Evolutionary conservation across 139 green algal genomes (phyloP).

Genomic region (Yamagishiella unicocca): DNA sequence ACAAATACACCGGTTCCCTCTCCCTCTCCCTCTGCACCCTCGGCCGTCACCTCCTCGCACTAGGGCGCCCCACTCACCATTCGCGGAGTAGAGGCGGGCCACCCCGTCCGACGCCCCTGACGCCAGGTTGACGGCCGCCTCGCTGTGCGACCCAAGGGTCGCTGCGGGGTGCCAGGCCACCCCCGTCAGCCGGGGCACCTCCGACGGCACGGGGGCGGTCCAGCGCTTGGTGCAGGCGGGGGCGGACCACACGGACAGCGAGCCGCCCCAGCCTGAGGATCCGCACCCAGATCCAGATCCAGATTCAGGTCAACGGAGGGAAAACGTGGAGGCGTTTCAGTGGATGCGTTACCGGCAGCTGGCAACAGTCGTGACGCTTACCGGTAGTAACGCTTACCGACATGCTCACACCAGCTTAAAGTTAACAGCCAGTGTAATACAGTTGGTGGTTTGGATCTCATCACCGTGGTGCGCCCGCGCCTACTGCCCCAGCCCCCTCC

Average conservation of each 20-base stretch:
- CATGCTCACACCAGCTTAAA: too few relatives aligned
- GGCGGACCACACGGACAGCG: constrained; percentile 80
- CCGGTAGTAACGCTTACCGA: too few relatives aligned
- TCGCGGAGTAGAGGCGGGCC: constrained; percentile 43
- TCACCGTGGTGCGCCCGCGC: too few relatives aligned
- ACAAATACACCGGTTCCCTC: neutral
- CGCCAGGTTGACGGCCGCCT: constrained; percentile 52
- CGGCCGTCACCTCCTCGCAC: too few relatives aligned
- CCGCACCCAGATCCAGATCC: neutral
- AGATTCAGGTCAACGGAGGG: neutral
- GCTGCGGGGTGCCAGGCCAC: constrained; percentile 89
- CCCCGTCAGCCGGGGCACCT: constrained; percentile 82
- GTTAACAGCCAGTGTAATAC: too few relatives aligned
- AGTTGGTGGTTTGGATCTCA: too few relatives aligned
- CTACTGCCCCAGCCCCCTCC: too few relatives aligned
- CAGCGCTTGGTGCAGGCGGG: constrained; percentile 57
- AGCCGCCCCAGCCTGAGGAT: constrained; percentile 80
- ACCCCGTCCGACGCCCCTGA: constrained; percentile 83
- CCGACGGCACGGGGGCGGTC: constrained; percentile 73
- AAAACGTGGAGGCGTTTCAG: too few relatives aligned
- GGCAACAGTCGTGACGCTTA: too few relatives aligned
- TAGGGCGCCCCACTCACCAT: neutral
- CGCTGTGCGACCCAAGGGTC: neutral
- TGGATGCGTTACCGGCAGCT: too few relatives aligned
- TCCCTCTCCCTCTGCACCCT: neutral